Percentiles rank a stretch among this genome's conserved stretches.
Conservation (phyloP, 2,329 filamentous ascomycete genomes). For the Aureobasidium sp. region DNA sequence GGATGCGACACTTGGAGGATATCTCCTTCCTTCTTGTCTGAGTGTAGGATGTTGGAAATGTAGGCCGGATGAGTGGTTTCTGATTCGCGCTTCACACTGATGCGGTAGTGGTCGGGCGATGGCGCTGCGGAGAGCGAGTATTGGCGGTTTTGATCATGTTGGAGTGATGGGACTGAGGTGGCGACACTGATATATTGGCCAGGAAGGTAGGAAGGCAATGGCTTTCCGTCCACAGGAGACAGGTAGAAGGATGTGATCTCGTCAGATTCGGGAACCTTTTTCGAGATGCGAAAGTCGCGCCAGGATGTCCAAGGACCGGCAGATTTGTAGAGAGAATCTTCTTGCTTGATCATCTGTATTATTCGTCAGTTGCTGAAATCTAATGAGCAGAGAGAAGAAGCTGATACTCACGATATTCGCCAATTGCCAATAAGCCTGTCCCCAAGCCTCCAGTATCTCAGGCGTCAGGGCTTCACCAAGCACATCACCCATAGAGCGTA, state of each 20-base stretch:
- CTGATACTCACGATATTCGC: constrained; percentile 47
- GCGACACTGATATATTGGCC: constrained; percentile 63
- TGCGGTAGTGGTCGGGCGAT: constrained; percentile 55
- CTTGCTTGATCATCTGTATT: constrained; percentile 53
- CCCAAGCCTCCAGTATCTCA: constrained; percentile 61
- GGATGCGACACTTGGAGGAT: constrained; percentile 60
- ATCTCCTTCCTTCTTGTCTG: constrained; percentile 55
- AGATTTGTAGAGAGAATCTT: constrained; percentile 55
- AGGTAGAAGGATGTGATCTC: constrained; percentile 67
- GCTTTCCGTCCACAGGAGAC: constrained; percentile 52
- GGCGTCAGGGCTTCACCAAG: constrained; percentile 61
- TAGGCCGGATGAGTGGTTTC: constrained; percentile 51
- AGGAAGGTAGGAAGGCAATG: constrained; percentile 58
- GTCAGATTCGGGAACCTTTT: constrained; percentile 59
- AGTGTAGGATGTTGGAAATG: constrained; percentile 64
- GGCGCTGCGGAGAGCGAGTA: constrained; percentile 32
- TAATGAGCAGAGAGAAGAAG: neutral
- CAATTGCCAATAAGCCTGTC: constrained; percentile 64
- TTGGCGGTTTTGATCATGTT: constrained; percentile 70
- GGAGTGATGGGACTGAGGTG: constrained; percentile 56
- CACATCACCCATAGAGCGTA: constrained; percentile 60
- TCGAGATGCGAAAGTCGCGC: constrained; percentile 58
- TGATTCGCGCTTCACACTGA: constrained; percentile 64
- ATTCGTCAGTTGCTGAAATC: neutral
- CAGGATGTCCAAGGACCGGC: constrained; percentile 60